Evolutionary conservation across 1,284 basidiomycete genomes (phyloP).

Genomic region (Cutaneotrichosporon cutaneum): DNA sequence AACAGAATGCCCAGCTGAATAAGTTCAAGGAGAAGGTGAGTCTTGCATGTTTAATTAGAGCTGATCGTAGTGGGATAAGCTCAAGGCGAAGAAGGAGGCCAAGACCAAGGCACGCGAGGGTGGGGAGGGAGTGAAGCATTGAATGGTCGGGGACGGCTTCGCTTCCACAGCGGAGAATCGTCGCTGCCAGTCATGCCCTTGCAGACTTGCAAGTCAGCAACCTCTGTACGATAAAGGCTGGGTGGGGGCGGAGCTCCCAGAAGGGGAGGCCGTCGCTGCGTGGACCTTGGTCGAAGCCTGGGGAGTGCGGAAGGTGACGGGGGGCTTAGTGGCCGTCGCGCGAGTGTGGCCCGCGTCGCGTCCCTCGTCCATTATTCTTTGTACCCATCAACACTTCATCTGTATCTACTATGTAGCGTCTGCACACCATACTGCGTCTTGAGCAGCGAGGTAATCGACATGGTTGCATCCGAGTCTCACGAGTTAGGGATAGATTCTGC

Average conservation of each 20-base stretch:
- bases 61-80: conserved; percentile 68
- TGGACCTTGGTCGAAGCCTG: no score
- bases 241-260: no score
- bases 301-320: no score
- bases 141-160: not conserved
- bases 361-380: not conserved
- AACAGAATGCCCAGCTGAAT: conserved; percentile 74
- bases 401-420: not conserved
- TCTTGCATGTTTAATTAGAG: no score
- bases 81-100: conserved; percentile 83
- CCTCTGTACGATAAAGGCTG: no score
- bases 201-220: no score
- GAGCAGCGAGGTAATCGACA: no score
- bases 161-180: no score
- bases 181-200: no score
- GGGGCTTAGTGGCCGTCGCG: not conserved
- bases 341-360: no score
- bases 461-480: not conserved
- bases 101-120: conserved; percentile 11
- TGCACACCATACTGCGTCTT: not conserved
- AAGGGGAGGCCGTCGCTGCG: no score
- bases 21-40: conserved; percentile 65
- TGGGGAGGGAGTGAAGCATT: not conserved
- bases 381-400: not conserved
- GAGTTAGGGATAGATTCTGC: no score